phyloP scores from a whole-genome alignment of 179 eudicot species.

The Corrigiola litoralis region DNA sequence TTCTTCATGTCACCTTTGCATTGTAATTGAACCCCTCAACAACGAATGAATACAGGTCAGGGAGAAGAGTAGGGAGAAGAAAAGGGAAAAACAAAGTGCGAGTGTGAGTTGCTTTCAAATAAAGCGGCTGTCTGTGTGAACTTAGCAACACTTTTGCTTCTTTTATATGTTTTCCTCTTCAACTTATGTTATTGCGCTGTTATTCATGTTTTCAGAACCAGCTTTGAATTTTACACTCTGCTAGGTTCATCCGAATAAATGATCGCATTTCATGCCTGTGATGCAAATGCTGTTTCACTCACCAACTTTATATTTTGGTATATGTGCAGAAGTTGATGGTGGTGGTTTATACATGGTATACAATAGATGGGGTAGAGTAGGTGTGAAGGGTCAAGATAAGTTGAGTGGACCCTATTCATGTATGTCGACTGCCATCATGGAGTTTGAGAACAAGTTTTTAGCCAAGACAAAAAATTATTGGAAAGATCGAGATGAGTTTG shows the following conservation, averaged over 20 bases:
- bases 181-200: not conserved
- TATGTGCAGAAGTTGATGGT: slow-evolving; percentile 77
- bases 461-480: slow-evolving; percentile 82
- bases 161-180: not conserved
- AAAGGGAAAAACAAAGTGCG: not conserved
- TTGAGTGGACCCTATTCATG: slow-evolving; percentile 72
- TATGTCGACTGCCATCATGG: slow-evolving; percentile 43
- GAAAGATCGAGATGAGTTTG: slow-evolving; percentile 59
- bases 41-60: not conserved
- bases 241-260: not conserved
- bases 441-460: slow-evolving; percentile 76
- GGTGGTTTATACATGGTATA: slow-evolving; percentile 73
- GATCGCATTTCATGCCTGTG: not conserved
- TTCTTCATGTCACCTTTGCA: not conserved
- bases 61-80: not conserved
- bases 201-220: too few species aligned
- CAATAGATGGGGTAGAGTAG: slow-evolving; percentile 98
- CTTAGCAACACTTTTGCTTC: not conserved
- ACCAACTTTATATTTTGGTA: slow-evolving; percentile 8
- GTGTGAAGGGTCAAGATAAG: slow-evolving; percentile 87
- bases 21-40: not conserved
- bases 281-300: not conserved
- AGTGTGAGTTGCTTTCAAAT: not conserved
- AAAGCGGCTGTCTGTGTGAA: not conserved
- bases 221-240: too few species aligned